phyloP scores from a whole-genome alignment of 306 rosid species.

The Glycine latifolia region DNA sequence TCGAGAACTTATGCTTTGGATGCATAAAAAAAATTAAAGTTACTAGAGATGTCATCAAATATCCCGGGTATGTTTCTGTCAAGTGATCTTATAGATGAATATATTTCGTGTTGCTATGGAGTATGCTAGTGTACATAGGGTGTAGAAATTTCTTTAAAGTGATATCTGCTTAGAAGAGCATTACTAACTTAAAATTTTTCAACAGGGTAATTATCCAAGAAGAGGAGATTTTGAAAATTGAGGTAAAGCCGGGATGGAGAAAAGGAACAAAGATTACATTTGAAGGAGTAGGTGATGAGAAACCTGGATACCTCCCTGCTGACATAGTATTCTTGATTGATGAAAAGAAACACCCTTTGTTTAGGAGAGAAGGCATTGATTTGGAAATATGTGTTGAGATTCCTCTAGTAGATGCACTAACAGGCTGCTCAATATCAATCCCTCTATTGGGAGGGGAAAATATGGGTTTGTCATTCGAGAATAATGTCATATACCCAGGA shows the following conservation, averaged over 20 bases:
- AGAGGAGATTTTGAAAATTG: slow-evolving; percentile 69
- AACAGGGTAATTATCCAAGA: slow-evolving; percentile 74
- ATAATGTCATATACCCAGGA: slow-evolving; percentile 71
- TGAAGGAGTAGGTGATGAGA: slow-evolving; percentile 90
- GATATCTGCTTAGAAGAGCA: slow-evolving; percentile 20
- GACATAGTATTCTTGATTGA: slow-evolving; percentile 76
- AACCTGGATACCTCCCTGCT: slow-evolving; percentile 91
- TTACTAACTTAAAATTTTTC: slow-evolving; percentile 33
- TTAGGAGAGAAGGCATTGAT: slow-evolving; percentile 67
- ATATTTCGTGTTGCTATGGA: neutral
- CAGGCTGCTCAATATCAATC: slow-evolving; percentile 77
- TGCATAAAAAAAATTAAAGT: slow-evolving; percentile 72
- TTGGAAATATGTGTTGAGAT: slow-evolving; percentile 76
- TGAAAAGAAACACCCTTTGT: slow-evolving; percentile 74
- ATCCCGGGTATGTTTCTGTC: slow-evolving; percentile 68
- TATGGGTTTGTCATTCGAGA: slow-evolving; percentile 67
- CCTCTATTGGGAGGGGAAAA: slow-evolving; percentile 82
- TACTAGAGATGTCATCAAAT: slow-evolving; percentile 69
- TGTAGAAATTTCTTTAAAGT: neutral
- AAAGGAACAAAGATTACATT: slow-evolving; percentile 85
- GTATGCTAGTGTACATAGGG: neutral
- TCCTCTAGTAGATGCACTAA: slow-evolving; percentile 76
- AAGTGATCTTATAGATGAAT: neutral
- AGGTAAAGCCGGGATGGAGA: slow-evolving; percentile 90
- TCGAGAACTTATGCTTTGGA: slow-evolving; percentile 82